These are phyloP conservation scores for Capronia coronata DNA, from an alignment of 2,329 filamentous ascomycete species.

Conservation along the genomic window DNA sequence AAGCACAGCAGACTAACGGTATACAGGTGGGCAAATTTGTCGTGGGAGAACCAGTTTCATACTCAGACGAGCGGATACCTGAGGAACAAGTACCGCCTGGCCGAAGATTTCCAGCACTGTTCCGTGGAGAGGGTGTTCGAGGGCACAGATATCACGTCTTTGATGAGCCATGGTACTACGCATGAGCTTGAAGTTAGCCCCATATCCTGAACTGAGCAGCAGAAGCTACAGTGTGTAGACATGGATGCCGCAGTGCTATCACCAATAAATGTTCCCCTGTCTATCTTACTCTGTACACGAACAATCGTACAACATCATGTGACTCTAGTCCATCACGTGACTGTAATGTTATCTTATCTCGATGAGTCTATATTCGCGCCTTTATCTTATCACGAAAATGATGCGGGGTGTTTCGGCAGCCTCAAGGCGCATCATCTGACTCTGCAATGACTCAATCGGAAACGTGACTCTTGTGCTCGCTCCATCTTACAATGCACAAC, in stretches of 20 bases:
- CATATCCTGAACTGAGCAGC: not conserved
- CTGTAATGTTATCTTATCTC: not conserved
- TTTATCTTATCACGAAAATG: conserved; percentile 21
- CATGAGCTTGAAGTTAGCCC: no score
- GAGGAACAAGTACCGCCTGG: conserved; percentile 72
- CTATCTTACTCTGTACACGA: no score
- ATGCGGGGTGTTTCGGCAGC: conserved; percentile 10
- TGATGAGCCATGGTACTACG: conserved; percentile 71
- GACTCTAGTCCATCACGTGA: not conserved
- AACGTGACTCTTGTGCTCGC: conserved; percentile 7
- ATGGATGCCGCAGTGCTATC: no score
- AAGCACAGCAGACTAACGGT: conserved; percentile 16
- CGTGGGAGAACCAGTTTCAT: conserved; percentile 62
- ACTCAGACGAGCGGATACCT: conserved; percentile 57
- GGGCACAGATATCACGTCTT: conserved; percentile 95
- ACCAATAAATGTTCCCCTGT: no score
- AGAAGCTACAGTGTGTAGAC: no score
- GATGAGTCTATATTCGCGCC: not conserved
- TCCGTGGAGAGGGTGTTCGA: conserved; percentile 76
- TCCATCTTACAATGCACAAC: not conserved
- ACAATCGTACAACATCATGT: no score
- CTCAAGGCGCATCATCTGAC: not conserved
- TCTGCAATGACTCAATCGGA: not conserved
- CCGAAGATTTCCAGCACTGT: conserved; percentile 74
- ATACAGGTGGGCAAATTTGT: conserved; percentile 77